phyloP scores from a whole-genome alignment of 768 basidiomycete genomes.

The Mycena vulgaris region DNA sequence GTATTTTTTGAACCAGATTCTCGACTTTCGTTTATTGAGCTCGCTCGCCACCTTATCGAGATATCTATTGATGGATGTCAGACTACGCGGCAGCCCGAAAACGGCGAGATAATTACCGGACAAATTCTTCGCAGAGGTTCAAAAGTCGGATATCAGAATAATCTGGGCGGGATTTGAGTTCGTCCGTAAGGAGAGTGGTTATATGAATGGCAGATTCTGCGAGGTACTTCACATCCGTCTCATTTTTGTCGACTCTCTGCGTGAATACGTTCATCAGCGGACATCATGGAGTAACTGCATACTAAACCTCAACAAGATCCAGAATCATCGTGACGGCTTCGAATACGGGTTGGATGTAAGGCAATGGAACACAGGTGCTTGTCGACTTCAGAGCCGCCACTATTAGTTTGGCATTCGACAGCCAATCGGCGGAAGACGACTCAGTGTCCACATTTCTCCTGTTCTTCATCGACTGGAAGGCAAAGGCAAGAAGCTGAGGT shows the following conservation, averaged over 20 bases:
- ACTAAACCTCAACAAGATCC: conserved; percentile 21
- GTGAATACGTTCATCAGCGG: neutral
- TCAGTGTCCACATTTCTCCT: neutral
- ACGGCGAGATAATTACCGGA: neutral
- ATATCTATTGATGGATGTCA: neutral
- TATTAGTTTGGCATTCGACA: neutral
- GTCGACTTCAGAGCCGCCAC: neutral
- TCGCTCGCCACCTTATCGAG: neutral
- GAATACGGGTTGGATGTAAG: conserved; percentile 1
- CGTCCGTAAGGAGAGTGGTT: conserved; percentile 8
- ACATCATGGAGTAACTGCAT: neutral
- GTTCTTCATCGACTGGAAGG: neutral
- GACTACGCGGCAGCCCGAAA: neutral
- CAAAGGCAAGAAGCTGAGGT: neutral
- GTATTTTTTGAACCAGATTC: conserved; percentile 22
- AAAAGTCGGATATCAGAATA: neutral
- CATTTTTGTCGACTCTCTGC: conserved; percentile 10
- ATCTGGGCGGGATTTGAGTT: neutral
- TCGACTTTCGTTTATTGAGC: neutral
- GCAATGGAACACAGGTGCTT: neutral
- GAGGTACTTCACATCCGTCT: conserved; percentile 16
- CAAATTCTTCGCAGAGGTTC: neutral
- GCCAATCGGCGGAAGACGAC: neutral
- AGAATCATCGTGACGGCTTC: conserved; percentile 1
- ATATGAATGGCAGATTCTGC: conserved; percentile 2